Conservation (phyloP, 352 stramenopile genomes). For the Phytophthora syringae region DNA sequence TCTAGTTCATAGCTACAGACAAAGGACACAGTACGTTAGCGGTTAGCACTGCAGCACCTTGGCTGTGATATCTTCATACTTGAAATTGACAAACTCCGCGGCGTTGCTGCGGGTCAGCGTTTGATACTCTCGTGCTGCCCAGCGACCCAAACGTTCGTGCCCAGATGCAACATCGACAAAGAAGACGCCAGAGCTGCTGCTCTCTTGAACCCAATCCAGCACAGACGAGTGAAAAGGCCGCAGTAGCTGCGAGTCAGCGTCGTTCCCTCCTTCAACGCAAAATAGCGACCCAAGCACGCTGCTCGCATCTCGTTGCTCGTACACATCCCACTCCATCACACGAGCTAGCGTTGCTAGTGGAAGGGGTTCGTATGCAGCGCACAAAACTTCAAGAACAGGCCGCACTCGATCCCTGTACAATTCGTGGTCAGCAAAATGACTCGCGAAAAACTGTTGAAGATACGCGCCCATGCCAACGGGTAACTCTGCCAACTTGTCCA, state of each 20-base stretch:
- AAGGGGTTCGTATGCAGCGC: constrained; percentile 71
- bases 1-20: constrained; percentile 65
- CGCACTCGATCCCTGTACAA: constrained; percentile 65
- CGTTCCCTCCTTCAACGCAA: constrained; percentile 49
- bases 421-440: constrained; percentile 56
- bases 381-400: constrained; percentile 72
- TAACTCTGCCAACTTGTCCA: constrained; percentile 60
- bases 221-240: constrained; percentile 84
- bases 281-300: constrained; percentile 63
- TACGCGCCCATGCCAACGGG: constrained; percentile 72
- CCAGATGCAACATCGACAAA: constrained; percentile 61
- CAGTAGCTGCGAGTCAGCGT: constrained; percentile 23
- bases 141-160: constrained; percentile 65
- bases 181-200: constrained; percentile 50
- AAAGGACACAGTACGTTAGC: constrained; percentile 13
- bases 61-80: constrained; percentile 39
- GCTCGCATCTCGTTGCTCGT: constrained; percentile 66
- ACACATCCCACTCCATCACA: constrained; percentile 63
- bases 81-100: constrained; percentile 73
- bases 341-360: constrained; percentile 47
- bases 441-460: constrained; percentile 75
- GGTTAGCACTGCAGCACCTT: background rate
- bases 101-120: constrained; percentile 45
- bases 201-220: constrained; percentile 73
- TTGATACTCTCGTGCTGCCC: constrained; percentile 69